Percentiles rank a stretch among this genome's conserved stretches.
Conservation (phyloP, 352 stramenopile genomes). For the Globisporangium alternatum region DNA sequence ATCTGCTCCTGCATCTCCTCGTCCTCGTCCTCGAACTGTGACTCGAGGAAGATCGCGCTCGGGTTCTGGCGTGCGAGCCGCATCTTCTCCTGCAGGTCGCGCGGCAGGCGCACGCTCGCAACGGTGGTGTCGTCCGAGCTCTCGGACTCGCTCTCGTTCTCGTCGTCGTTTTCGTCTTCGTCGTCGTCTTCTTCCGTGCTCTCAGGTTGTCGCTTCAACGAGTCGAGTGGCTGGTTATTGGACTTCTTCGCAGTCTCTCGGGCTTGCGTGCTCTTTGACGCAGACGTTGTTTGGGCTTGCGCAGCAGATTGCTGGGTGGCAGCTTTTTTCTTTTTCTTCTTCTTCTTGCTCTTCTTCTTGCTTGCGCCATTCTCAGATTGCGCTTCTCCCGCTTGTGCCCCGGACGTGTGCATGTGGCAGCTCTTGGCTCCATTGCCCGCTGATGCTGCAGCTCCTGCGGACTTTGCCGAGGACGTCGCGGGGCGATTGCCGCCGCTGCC, state of each 20-base stretch:
- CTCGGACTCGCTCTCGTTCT: slow-evolving; percentile 13
- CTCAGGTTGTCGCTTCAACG: slow-evolving; percentile 2
- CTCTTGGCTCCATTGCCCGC: slow-evolving; percentile 1
- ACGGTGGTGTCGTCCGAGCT: slow-evolving; percentile 7
- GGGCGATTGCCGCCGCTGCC: slow-evolving; percentile 35
- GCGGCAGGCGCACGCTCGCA: slow-evolving; percentile 14
- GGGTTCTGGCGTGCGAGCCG: slow-evolving; percentile 63
- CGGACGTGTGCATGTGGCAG: slow-evolving; percentile 11
- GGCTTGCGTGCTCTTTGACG: background rate
- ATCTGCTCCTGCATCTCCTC: slow-evolving; percentile 73
- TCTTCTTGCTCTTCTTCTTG: slow-evolving; percentile 69
- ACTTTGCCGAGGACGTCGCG: slow-evolving; percentile 11
- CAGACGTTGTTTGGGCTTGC: background rate
- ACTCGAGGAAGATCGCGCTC: slow-evolving; percentile 78
- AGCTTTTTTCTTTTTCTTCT: slow-evolving; percentile 73
- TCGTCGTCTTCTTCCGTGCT: slow-evolving; percentile 26
- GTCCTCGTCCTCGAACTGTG: slow-evolving; percentile 81
- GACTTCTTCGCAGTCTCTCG: background rate
- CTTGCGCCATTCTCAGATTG: slow-evolving; percentile 14
- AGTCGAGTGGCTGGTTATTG: background rate
- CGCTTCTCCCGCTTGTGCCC: slow-evolving; percentile 15
- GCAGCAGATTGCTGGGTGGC: slow-evolving; percentile 2
- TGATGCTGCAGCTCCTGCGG: background rate
- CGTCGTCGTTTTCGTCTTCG: slow-evolving; percentile 10
- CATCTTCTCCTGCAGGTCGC: slow-evolving; percentile 61